Evolutionary conservation across 2,329 filamentous ascomycete genomes (phyloP).

Genomic region (Fusarium domesticum): DNA sequence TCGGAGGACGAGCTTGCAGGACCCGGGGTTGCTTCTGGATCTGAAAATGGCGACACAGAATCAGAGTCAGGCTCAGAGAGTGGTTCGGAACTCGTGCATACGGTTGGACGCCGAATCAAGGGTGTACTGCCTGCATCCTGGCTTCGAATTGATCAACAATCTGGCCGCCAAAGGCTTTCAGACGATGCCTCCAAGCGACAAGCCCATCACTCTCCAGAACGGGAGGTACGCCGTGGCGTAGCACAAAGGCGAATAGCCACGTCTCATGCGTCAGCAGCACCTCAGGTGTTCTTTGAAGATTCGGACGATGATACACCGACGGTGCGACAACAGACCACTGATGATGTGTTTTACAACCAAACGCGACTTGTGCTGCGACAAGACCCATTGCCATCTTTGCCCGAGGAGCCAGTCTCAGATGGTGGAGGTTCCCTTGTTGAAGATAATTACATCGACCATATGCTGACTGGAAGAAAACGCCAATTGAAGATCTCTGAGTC

Average conservation of each 20-base stretch:
- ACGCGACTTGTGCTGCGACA: constrained; percentile 24
- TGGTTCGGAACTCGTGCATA: constrained; percentile 42
- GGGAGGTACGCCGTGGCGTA: constrained; percentile 46
- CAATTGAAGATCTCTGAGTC: constrained; percentile 31
- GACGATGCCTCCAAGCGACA: constrained; percentile 29
- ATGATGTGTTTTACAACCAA: constrained; percentile 29
- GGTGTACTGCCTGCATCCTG: constrained; percentile 67
- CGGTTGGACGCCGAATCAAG: constrained; percentile 47
- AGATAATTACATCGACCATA: constrained; percentile 51
- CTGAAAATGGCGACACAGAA: constrained; percentile 12
- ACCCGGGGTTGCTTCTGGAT: constrained; percentile 1
- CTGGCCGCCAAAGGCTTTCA: constrained; percentile 32
- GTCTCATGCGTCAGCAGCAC: constrained; percentile 24
- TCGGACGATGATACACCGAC: constrained; percentile 41
- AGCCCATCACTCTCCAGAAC: constrained; percentile 37
- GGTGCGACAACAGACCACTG: constrained; percentile 18
- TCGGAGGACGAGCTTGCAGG: constrained; percentile 25
- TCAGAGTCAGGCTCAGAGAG: constrained; percentile 36
- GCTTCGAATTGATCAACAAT: constrained; percentile 56
- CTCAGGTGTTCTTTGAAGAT: constrained; percentile 45
- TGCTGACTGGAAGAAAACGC: constrained; percentile 46
- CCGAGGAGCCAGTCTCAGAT: constrained; percentile 20
- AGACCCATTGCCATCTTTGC: background rate
- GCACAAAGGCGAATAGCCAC: constrained; percentile 43
- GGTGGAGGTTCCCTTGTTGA: constrained; percentile 44